phyloP scores from a whole-genome alignment of 2,329 filamentous ascomycete genomes.

The Alternaria arbusti region DNA sequence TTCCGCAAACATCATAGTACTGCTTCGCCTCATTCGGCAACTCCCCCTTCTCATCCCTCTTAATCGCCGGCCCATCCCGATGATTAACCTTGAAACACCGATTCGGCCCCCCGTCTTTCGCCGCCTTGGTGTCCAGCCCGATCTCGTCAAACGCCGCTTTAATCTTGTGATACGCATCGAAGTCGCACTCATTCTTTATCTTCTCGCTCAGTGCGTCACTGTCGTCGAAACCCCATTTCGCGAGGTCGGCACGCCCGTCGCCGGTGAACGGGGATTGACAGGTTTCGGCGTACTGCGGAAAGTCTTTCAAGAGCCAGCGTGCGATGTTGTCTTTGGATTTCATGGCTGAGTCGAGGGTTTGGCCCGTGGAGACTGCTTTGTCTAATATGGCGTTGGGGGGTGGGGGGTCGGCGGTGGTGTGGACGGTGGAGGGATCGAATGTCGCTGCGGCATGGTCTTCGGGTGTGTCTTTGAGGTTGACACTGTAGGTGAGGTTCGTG shows the following conservation, averaged over 20 bases:
- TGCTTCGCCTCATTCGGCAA: constrained; percentile 9
- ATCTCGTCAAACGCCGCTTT: constrained; percentile 15
- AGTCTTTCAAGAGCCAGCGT: constrained; percentile 15
- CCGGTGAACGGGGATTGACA: constrained; percentile 13
- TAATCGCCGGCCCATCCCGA: constrained; percentile 9
- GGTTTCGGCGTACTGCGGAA: constrained; percentile 3
- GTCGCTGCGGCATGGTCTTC: neutral
- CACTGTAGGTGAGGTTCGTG: neutral
- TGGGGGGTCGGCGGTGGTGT: neutral
- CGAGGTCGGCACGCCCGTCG: constrained; percentile 8
- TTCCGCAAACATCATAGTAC: constrained; percentile 16
- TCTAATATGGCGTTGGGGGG: neutral
- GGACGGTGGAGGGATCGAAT: neutral
- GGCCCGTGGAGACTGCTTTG: constrained; percentile 5
- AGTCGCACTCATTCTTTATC: constrained; percentile 16
- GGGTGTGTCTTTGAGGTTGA: neutral
- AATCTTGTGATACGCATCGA: constrained; percentile 14
- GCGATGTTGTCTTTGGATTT: constrained; percentile 13
- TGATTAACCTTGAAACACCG: constrained; percentile 16
- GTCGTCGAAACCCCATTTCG: constrained; percentile 18
- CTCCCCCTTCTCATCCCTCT: constrained; percentile 8
- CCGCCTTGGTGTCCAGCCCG: constrained; percentile 6
- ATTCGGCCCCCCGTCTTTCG: constrained; percentile 16
- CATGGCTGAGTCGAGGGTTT: constrained; percentile 10
- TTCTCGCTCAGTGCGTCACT: neutral